Evolutionary conservation across 2,329 filamentous ascomycete species (phyloP), one percentile per base, ranked within the genome.

Genomic region (Epichloe sibirici): DNA sequence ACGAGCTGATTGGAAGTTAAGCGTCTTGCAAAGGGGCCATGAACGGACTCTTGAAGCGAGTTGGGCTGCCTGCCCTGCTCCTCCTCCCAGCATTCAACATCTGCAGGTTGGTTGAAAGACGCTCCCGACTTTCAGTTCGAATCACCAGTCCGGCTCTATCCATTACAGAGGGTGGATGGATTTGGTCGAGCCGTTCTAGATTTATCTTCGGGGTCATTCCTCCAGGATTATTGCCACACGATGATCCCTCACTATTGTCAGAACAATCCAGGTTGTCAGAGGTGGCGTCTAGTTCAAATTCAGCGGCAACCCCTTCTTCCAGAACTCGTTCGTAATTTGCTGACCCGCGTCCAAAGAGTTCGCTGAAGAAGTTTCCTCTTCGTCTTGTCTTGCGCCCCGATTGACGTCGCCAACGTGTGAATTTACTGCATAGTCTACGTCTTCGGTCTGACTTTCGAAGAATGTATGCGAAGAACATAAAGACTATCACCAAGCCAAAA

Each of bases 71-170:
- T 15, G 76, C 71, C 52, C 78, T 71, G 65, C 78, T 81, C 64
- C 78, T 71, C 65, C 79, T 67, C 25, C 79, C 79, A 2, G 77
- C 77, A 48, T 72, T 76, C 55, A 79, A 65, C 69, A 77, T 74
- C 53, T 77, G 74, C 25, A 76, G 58, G 8, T 71, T 77, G 13
- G 79, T 76, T 15, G 78, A 74, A 39, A 96, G 69, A 53, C 88
- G 77, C 64, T 97, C 93, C 51, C 89, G 76, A 64, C 89, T 95
- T 64, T 96, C 91, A 0, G 88, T 94, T 58, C 91, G 75, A 2
- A 89, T 79, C 51, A 88, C 83, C 57, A 96, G 66, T 1, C 90
- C 90, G 46, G 79, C 82, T 40, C 89, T 71, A 58, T 83, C 79
- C 62, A 84, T 74, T 5, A 74, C 74, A 51, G 71, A 74, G 15